Evolutionary conservation across 768 basidiomycete species (phyloP), one percentile per base, ranked within the genome.

Genomic region (Pulveroboletus sp.): DNA sequence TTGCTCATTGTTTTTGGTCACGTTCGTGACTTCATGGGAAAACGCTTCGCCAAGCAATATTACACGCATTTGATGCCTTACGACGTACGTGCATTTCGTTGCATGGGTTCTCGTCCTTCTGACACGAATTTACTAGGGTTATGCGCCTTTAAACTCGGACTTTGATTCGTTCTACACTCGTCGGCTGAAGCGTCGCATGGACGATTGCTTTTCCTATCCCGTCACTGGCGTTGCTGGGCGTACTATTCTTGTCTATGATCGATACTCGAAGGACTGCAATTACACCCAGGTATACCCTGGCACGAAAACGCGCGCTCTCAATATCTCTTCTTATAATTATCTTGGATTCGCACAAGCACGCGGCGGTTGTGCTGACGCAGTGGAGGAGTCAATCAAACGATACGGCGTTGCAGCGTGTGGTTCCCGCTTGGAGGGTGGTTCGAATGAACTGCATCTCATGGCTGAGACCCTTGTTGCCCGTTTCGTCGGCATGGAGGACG

Each of bases 101-200:
- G 18, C 0, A 15, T 49, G 31, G n/a, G 48, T 51, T 39, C 12
- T 5, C 45, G 26, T 49, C 36, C 50, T 37, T 42, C 46, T 61
- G 14, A 59, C 43, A 30, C 11, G 15, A 28, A 0, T 21, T 14
- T 43, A n/a, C 37, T 67, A 97, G 93, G 96, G 95, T 49, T 94
- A 96, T 63, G 95, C 94, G 2, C 89, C 96, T 6, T 78, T 98
- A 52, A 95, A 93, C 71, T 96, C 93, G 8, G 96, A 98, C 68
- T 98, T 98, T 58, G 95, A 98, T 69, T 98, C 96, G 6, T 99
- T 98, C 74, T 98, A 98, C 76, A 95, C 94, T 52, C 91, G 95
- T 44, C 86, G 94, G 4, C 81, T 98, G 57, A 98, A 98, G 68
- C 76, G 79, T 10, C 91, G 95, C 47, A 85, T 98, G 72, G 93